phyloP scores from a whole-genome alignment of 2,329 filamentous ascomycete genomes.

The Fusarium sarcochroum region DNA sequence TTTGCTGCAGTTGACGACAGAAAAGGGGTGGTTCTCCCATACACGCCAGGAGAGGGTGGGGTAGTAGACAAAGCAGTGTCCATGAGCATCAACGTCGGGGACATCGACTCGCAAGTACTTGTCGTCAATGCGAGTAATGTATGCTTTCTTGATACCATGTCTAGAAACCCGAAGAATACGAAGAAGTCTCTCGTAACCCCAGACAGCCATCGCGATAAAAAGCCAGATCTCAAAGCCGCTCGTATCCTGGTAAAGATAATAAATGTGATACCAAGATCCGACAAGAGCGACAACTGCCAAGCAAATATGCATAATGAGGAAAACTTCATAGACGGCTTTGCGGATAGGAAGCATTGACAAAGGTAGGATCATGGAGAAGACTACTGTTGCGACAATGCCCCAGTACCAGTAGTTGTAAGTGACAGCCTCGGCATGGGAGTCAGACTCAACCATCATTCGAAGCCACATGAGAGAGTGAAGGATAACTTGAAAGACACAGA shows the following conservation, averaged over 20 bases:
- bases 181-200: conserved; percentile 49
- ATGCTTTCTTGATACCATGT: conserved; percentile 48
- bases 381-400: conserved; percentile 58
- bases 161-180: conserved; percentile 40
- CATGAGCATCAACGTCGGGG: conserved; percentile 42
- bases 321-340: conserved; percentile 58
- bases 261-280: conserved; percentile 61
- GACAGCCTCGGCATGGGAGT: conserved; percentile 47
- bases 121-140: conserved; percentile 47
- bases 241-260: conserved; percentile 51
- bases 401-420: conserved; percentile 59
- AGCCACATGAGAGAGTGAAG: conserved; percentile 63
- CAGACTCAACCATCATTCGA: conserved; percentile 49
- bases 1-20: conserved; percentile 44
- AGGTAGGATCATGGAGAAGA: conserved; percentile 50
- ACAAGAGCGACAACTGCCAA: conserved; percentile 58
- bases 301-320: conserved; percentile 60
- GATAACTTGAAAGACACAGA: conserved; percentile 61
- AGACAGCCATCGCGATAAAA: conserved; percentile 48
- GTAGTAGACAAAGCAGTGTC: conserved; percentile 52
- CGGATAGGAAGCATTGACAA: conserved; percentile 56
- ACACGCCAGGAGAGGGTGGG: conserved; percentile 51
- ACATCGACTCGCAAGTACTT: conserved; percentile 52
- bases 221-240: conserved; percentile 60
- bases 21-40: conserved; percentile 55